Evolutionary conservation across 208 protist genomes (phyloP), one percentile per base, ranked within the genome.

Genomic region (Polymyxa betae): DNA sequence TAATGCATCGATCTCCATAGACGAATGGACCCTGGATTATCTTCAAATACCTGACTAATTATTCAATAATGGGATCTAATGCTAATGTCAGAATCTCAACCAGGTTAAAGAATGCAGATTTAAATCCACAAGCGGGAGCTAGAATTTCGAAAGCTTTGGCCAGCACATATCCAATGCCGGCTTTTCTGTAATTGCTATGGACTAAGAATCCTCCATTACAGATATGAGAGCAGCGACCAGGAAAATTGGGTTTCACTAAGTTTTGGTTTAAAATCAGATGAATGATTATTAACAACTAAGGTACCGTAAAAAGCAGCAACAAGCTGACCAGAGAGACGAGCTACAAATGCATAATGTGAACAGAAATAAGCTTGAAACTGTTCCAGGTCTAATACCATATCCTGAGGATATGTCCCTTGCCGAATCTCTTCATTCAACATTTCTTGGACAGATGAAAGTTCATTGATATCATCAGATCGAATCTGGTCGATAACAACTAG

Each of bases 181-280:
- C 20, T 32, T 29, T 29, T 16, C 54, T 16, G 29, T 66, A 66
- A 32, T 16, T 29, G 29, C 20, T 16, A 29, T 32, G 20, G 54
- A 66, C 54, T 29, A 66, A 29, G 54, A 66, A 66, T 66, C 54
- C 54, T 66, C 20, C 16, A 66, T 66, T 66, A 29, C 54, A 66
- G 54, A 66, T 66, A 29, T 66, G 54, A 29, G 54, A 16, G 29
- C 54, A 66, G 16, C 54, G 54, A 16, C 54, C 54, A 32, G 54
- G 54, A 29, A 66, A 66, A 29, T 66, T 66, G 20, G 54, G 54
- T 66, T 66, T 66, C 54, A 66, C 54, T 66, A 29, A 66, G 54
- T 16, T 29, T 16, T 16, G 54, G 54, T 32, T 66, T 29, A 29
- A 29, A 66, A 66, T 66, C 54, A 66, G 54, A 66, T 66, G 16